Evolutionary conservation across 1,284 basidiomycete species (phyloP).

Genomic region (Termitomyces sp.): DNA sequence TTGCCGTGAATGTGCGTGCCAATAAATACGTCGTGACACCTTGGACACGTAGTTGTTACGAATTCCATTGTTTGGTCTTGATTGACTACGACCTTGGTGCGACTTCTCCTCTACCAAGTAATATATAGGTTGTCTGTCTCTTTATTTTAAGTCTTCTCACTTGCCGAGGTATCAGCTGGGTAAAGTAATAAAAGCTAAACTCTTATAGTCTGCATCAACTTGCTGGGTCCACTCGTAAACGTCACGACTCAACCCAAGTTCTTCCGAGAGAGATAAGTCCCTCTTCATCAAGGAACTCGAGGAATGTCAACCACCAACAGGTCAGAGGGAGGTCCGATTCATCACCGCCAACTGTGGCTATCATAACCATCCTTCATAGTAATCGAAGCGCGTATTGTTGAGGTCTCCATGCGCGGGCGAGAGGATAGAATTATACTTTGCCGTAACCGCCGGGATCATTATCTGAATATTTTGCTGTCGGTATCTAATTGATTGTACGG

Average conservation of each 20-base stretch:
- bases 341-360: not conserved
- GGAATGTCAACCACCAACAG: not conserved
- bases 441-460: not conserved
- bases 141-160: not conserved
- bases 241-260: not conserved
- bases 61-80: conserved; percentile 4
- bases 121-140: too few species aligned
- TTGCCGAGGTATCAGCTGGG: not conserved
- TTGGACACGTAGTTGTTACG: not conserved
- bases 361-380: not conserved
- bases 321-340: not conserved
- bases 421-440: not conserved
- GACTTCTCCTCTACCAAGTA: too few species aligned
- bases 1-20: not conserved
- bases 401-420: not conserved
- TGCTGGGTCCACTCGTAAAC: not conserved
- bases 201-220: not conserved
- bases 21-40: not conserved
- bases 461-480: not conserved
- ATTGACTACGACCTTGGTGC: conserved; percentile 4
- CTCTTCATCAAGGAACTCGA: not conserved
- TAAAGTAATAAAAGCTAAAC: not conserved
- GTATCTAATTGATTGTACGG: not conserved
- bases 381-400: not conserved
- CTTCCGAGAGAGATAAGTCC: not conserved